Evolutionary conservation across 768 basidiomycete genomes (phyloP), one percentile per base, ranked within the genome.

Genomic region (Cystofilobasidium capitatum): DNA sequence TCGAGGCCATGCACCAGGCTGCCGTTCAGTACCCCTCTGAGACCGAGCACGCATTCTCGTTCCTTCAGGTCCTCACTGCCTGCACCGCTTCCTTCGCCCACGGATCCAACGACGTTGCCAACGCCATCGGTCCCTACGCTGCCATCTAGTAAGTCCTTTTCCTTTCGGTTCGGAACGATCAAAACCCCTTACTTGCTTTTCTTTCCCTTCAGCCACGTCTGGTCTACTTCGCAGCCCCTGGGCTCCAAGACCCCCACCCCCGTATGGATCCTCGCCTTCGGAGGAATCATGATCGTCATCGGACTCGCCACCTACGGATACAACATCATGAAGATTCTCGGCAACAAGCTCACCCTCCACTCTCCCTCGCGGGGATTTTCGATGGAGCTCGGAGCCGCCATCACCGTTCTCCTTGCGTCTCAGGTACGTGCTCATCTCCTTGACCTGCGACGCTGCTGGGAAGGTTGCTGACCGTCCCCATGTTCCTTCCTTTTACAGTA

Each of bases 11-110:
- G 60, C 76, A 78, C 73, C 71, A 62, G 1, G 64, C 69, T 26
- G 76, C 78, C 44, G 71, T 71, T 49, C 76, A 78, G 62, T 79
- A 79, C 76, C 73, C 73, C 59, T 80, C 79, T 75, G 78, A 79
- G 67, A 76, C 76, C 64, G 80, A 80, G 71, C 78, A 79, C 71
- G 62, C 75, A 31, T 80, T 73, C 76, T 79, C 78, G 10, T 80
- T 80, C 74, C 72, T 80, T 33, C 80, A 80, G 65, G 75, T 78
- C 63, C 64, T 80, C 58, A 80, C 79, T 5, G 79, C 79, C 17
- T 79, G 78, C 70, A 79, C 76, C 26, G 76, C 75, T 39, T 79
- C 78, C 3, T 80, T 80, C 71, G 80, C 79, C 4, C 80, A 80
- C 72, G 80, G 80, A 20, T 73, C 79, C 69, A 80, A 80, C 75